Base-by-base conservation (phyloP, 306 rosid genomes). In the barrel medic (Medicago truncatula) region DNA sequence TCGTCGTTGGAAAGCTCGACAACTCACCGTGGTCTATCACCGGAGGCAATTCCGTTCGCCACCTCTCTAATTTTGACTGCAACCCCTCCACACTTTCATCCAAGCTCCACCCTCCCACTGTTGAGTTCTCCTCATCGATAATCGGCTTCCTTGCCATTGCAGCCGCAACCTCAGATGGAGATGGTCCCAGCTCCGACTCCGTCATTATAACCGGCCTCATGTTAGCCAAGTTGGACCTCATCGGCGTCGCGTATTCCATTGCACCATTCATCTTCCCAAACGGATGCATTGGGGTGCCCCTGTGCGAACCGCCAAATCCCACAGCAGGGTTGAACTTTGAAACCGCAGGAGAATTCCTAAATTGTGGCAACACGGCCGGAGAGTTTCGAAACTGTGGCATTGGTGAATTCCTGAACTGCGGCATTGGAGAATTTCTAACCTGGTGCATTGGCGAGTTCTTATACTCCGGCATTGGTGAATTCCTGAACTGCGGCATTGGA, bases 101-200 rank as follows among this genome's bases (percentile, higher is more conserved):
- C 76, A 87, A 9, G 70, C 93, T 91, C 94, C 89, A 83, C 43
- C 91, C 94, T 14, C 88, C 96, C 5, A 82, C 82, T 2, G 83
- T 72, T 0, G 94, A 89, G 76, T 81, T 83, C 40, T 85, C 94
- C 3, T 85, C 88, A 0, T 90, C 89, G 7, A 65, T 14, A 7
- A 57, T 12, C 4, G 85, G 89, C 23, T 58, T 80, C 20, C 62
- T 76, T 6, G 96, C 97, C 8, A 93, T 82, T 2, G 67, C 87
- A 1, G 87, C 91, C 0, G 98, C 98, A 17, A 93, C 94, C 83
- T 91, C 97, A 2, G 98, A 93, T 1, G 98, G 88, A 2, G 98
- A 93, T 0, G 97, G 97, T 10, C 98, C 98, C 0, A 93, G 76
- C 65, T 91, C 97, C 0, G 97, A 89, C 23, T 93, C 98, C 5